A percentile compares a stretch with the other conserved stretches of the same genome.
These are phyloP conservation scores for Rhynchosporium secalis DNA, from an alignment of 2,329 filamentous ascomycete genomes.

Conservation along the genomic window DNA sequence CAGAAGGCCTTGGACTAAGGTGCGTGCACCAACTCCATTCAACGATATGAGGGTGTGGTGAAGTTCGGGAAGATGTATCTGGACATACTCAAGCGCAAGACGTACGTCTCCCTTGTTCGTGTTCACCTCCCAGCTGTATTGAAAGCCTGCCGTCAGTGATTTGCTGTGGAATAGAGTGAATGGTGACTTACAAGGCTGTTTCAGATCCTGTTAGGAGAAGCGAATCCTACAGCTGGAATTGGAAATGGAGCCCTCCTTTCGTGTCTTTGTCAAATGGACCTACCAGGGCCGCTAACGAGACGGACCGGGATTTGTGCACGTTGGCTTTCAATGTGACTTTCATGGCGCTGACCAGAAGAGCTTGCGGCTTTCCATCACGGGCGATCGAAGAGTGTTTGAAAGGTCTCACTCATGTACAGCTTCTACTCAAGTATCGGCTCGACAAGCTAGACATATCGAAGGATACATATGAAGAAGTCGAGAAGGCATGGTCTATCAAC, in stretches of 20 bases:
- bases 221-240: slow-evolving; percentile 10
- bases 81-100: slow-evolving; percentile 3
- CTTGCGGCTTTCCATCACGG: slow-evolving; percentile 6
- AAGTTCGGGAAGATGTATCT: background rate
- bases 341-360: slow-evolving; percentile 7
- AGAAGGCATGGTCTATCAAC: slow-evolving; percentile 9
- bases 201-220: no score
- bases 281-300: slow-evolving; percentile 4
- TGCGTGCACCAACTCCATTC: slow-evolving; percentile 10
- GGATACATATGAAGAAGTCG: slow-evolving; percentile 9
- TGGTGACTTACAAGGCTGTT: no score
- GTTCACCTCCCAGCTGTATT: slow-evolving; percentile 11
- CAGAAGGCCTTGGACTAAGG: slow-evolving; percentile 3
- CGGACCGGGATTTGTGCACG: background rate
- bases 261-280: slow-evolving; percentile 2
- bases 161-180: no score
- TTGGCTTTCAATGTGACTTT: slow-evolving; percentile 5
- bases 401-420: slow-evolving; percentile 10
- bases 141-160: slow-evolving; percentile 10
- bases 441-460: slow-evolving; percentile 3
- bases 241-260: slow-evolving; percentile 5
- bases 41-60: background rate
- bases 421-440: slow-evolving; percentile 12
- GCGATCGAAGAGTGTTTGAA: slow-evolving; percentile 5
- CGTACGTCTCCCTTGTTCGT: background rate